Conservation (phyloP, 2,329 filamentous ascomycete species). For the Fusarium bactridioides region DNA sequence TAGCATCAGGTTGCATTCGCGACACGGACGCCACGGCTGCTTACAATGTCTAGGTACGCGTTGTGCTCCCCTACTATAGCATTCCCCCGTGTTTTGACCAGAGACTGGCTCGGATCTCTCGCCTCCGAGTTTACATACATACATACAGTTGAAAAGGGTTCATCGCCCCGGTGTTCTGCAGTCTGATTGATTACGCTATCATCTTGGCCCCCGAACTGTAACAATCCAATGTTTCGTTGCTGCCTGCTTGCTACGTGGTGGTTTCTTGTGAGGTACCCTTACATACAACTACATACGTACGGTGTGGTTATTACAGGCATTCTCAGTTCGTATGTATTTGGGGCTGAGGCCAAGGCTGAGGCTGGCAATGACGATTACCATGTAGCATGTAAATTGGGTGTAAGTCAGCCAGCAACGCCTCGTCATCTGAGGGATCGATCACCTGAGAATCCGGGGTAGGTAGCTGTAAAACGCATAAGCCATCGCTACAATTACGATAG, state of each 20-base stretch:
- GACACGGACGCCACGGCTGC: constrained; percentile 8
- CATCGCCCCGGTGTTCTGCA: not conserved
- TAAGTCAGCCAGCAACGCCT: constrained; percentile 25
- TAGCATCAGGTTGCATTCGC: constrained; percentile 24
- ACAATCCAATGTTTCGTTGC: constrained; percentile 11
- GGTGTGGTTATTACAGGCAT: not conserved
- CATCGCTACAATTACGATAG: not conserved
- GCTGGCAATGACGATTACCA: constrained; percentile 6
- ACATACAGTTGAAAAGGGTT: not conserved
- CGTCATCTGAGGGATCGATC: constrained; percentile 22
- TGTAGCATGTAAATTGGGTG: not conserved
- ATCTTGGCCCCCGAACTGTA: constrained; percentile 14
- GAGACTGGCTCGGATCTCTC: constrained; percentile 27
- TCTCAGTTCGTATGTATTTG: not conserved
- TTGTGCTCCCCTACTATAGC: constrained; percentile 1
- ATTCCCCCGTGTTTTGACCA: not conserved
- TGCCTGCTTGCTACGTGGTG: not conserved
- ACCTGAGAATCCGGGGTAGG: constrained; percentile 16
- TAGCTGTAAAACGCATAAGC: not conserved
- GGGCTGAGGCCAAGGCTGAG: constrained; percentile 9
- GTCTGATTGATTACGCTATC: not conserved
- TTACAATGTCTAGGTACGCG: constrained; percentile 1
- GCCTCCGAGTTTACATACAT: not conserved
- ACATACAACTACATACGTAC: not conserved
- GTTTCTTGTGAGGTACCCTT: not conserved